Conservation (phyloP, 2,329 filamentous ascomycete genomes). For the Stylonectria norvegica region DNA sequence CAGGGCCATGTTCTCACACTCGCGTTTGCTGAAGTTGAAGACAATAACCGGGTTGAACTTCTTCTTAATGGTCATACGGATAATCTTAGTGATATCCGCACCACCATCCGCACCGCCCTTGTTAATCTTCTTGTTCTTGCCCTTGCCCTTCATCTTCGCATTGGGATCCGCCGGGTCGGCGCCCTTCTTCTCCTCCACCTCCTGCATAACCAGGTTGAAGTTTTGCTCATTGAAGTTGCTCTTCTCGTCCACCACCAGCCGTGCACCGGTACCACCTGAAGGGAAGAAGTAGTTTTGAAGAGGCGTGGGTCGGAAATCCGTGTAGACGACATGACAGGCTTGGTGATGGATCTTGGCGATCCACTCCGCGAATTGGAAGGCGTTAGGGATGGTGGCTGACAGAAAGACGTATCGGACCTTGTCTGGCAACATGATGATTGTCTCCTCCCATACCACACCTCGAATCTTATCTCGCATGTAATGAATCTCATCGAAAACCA, state of each 20-base stretch:
- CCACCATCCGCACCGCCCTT: slow-evolving; percentile 77
- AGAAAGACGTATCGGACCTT: slow-evolving; percentile 99
- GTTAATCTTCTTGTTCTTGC: slow-evolving; percentile 87
- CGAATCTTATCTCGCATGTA: slow-evolving; percentile 93
- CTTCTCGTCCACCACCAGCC: slow-evolving; percentile 94
- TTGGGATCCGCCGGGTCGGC: slow-evolving; percentile 76
- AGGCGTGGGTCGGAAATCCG: slow-evolving; percentile 94
- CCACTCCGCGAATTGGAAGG: slow-evolving; percentile 99
- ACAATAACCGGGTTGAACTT: slow-evolving; percentile 98
- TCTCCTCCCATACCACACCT: slow-evolving; percentile 99
- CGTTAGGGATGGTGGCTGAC: slow-evolving; percentile 96
- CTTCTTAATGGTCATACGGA: slow-evolving; percentile 98
- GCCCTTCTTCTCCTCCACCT: slow-evolving; percentile 84
- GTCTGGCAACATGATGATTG: slow-evolving; percentile 94
- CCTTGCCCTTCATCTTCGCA: slow-evolving; percentile 79
- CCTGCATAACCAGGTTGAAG: slow-evolving; percentile 91
- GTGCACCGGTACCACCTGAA: slow-evolving; percentile 85
- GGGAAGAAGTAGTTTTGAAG: slow-evolving; percentile 98
- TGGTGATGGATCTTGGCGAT: slow-evolving; percentile 97
- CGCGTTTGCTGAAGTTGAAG: slow-evolving; percentile 98
- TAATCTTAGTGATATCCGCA: slow-evolving; percentile 92
- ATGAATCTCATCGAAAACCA: slow-evolving; percentile 97
- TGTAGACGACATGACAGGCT: slow-evolving; percentile 98
- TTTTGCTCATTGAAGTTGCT: slow-evolving; percentile 95
- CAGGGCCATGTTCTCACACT: slow-evolving; percentile 87